Percentiles rank a stretch among this genome's conserved stretches.
These are phyloP conservation scores for Ciborinia camelliae DNA, from an alignment of 2,329 filamentous ascomycete genomes.

Conservation along the genomic window DNA sequence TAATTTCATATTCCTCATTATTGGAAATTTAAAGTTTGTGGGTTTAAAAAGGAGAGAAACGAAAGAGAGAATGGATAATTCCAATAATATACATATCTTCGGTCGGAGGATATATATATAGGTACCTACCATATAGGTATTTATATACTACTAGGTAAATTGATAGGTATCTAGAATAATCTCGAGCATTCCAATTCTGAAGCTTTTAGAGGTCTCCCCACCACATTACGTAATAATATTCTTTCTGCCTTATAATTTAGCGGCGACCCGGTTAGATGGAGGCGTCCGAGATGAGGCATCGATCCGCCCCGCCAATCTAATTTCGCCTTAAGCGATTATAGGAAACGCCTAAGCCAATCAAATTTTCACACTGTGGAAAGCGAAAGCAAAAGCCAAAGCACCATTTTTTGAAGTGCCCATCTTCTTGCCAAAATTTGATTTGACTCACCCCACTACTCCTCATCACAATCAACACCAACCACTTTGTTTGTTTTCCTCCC, in stretches of 20 bases:
- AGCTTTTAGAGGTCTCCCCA: background rate
- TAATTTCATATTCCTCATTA: conserved; percentile 27
- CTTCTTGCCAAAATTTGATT: conserved; percentile 20
- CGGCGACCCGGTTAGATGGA: background rate
- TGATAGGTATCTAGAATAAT: conserved; percentile 16
- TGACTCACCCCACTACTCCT: conserved; percentile 16
- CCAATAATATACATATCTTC: background rate
- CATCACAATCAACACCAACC: conserved; percentile 10
- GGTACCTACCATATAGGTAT: too few relatives aligned
- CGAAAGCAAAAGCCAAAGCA: too few relatives aligned
- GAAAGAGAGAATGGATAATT: background rate
- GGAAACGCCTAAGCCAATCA: conserved; percentile 13
- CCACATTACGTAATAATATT: background rate
- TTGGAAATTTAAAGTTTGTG: background rate
- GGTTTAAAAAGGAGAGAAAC: background rate
- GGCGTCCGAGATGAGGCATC: background rate
- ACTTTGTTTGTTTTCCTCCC: conserved; percentile 15
- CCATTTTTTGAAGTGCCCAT: conserved; percentile 12
- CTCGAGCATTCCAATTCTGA: conserved; percentile 17
- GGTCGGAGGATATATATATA: background rate
- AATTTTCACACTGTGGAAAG: conserved; percentile 15
- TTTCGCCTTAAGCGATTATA: conserved; percentile 17
- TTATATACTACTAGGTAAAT: background rate
- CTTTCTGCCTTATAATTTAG: conserved; percentile 3
- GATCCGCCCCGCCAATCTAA: conserved; percentile 4